Evolutionary conservation across 371 early-diverging fungal genomes (phyloP).

Genomic region (Mucor velutinosus): DNA sequence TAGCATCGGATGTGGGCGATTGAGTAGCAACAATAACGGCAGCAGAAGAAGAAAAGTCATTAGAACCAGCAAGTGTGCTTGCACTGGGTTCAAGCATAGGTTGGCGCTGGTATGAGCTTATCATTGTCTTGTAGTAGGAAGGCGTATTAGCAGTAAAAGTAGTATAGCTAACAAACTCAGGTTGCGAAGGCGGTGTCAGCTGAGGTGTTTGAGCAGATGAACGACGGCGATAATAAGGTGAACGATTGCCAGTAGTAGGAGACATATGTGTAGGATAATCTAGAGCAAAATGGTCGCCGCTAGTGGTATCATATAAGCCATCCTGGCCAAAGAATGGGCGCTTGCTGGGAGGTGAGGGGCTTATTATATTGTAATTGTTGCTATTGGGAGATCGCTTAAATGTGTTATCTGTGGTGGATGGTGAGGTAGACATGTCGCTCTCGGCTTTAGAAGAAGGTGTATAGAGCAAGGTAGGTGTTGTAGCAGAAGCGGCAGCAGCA

Average conservation of each 20-base stretch:
- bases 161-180: slow-evolving; percentile 12
- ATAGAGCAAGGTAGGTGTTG: slow-evolving; percentile 7
- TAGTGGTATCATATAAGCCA: slow-evolving; percentile 7
- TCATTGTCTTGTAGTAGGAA: slow-evolving; percentile 13
- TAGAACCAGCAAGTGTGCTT: not conserved
- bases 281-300: not conserved
- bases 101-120: not conserved
- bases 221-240: slow-evolving; percentile 5
- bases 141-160: slow-evolving; percentile 3
- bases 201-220: not conserved
- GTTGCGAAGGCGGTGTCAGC: not conserved
- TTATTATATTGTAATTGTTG: not conserved
- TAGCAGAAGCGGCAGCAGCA: not conserved
- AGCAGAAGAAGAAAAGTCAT: not conserved
- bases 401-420: slow-evolving; percentile 9
- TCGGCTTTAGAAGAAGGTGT: slow-evolving; percentile 13
- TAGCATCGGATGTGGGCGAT: not conserved
- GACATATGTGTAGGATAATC: slow-evolving; percentile 9
- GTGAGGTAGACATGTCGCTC: slow-evolving; percentile 11
- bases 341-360: slow-evolving; percentile 4
- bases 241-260: not conserved
- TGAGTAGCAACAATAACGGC: not conserved
- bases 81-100: not conserved
- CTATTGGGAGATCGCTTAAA: slow-evolving; percentile 5
- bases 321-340: slow-evolving; percentile 15